Conservation (phyloP, 2,329 filamentous ascomycete species). For the Biscogniauxia sp. region DNA sequence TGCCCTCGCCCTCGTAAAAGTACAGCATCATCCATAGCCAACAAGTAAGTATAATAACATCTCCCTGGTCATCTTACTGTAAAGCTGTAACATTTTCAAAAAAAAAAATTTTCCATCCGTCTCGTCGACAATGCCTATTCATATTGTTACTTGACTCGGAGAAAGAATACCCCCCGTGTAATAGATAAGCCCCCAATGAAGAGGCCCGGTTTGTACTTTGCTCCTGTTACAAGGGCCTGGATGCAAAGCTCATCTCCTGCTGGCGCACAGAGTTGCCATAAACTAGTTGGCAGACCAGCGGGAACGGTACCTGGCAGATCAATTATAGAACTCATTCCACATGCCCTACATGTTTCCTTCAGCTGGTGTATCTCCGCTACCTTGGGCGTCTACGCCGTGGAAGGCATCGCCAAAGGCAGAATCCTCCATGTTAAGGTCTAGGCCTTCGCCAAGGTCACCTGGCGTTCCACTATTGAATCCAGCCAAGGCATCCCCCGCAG, state of each 20-base stretch:
- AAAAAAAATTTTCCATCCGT: too few relatives aligned
- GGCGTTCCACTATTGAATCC: conserved; percentile 58
- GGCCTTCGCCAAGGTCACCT: conserved; percentile 51
- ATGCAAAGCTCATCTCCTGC: neutral
- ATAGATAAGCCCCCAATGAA: neutral
- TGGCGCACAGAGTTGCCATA: too few relatives aligned
- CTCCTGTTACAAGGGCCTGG: neutral
- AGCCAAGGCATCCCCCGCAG: conserved; percentile 68
- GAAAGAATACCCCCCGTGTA: neutral
- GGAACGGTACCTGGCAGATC: neutral
- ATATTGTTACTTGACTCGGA: neutral
- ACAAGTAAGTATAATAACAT: neutral
- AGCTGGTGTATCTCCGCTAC: conserved; percentile 27
- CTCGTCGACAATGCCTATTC: neutral
- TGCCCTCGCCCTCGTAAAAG: neutral
- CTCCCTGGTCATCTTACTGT: neutral
- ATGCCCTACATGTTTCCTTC: conserved; percentile 27
- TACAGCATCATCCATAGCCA: neutral
- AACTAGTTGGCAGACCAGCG: neutral
- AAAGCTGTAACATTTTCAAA: neutral
- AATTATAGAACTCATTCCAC: neutral
- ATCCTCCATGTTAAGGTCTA: conserved; percentile 65
- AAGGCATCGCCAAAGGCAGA: conserved; percentile 84
- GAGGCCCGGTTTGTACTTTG: neutral
- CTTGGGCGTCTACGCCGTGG: conserved; percentile 54